Evolutionary conservation across 768 basidiomycete genomes (phyloP), one percentile per base, ranked within the genome.

Genomic region (Mycena vulgaris): DNA sequence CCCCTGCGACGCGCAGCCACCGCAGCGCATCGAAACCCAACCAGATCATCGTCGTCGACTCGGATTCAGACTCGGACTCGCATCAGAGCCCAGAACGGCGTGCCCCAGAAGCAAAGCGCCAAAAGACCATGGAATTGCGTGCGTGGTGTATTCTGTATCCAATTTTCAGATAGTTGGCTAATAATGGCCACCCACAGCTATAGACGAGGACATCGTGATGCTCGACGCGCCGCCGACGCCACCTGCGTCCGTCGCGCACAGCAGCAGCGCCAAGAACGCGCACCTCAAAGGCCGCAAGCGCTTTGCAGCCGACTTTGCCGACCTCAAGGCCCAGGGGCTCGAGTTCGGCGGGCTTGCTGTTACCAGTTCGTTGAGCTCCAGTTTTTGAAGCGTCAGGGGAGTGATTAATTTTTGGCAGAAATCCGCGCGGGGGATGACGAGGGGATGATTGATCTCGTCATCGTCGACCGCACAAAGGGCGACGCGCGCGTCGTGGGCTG

Each of bases 401-500:
- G 30, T 48, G 55, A 47, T 28, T 5, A 42, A 16, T 37, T 23
- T 47, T 35, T 19, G 10, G 16, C 75, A 93, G 91, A 78, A 58
- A 75, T 90, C n/a, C 76, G 80, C 31, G 51, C 83, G 28, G 90
- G 90, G 30, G 90, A 92, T 30, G 91, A 92, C 57, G 91, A 92
- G 70, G 90, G 90, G 19, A 83, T 86, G n/a, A 79, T 93, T n/a
- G 85, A 90, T 60, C 80, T 90, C 33, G 74, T 75, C 16, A 79
- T 91, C 27, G 75, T 79, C 48, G 76, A 84, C n/a, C 69, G 69
- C 30, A 13, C 30, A 0, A 65, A 61, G 21, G 62, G 62, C 31
- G 80, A 78, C 40, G 79, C 75, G 10, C 77, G 83, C 63, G 59
- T 73, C 30, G 40, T 70, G 48, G 45, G 55, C 7, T 70, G 64